phyloP scores from a whole-genome alignment of 441 rosid species.

The Pelargonium citronellum region DNA sequence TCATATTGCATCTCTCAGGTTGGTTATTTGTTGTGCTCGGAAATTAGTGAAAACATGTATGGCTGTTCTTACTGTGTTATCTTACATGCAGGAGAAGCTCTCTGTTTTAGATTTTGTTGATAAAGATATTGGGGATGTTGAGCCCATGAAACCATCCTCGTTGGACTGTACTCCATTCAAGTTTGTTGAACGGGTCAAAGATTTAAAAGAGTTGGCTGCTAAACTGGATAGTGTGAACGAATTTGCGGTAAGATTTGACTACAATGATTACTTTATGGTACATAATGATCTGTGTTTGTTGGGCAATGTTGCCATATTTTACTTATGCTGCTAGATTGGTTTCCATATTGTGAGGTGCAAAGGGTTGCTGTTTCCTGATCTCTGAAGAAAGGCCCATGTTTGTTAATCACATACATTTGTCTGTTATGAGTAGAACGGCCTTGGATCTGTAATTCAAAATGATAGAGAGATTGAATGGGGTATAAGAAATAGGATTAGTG shows the following conservation, averaged over 20 bases:
- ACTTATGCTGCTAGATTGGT: neutral
- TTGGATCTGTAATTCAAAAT: no score
- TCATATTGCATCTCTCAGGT: conserved; percentile 6
- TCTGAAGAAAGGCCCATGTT: neutral
- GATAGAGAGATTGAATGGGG: no score
- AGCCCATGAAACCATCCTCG: conserved; percentile 43
- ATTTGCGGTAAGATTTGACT: conserved; percentile 59
- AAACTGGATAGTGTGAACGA: conserved; percentile 54
- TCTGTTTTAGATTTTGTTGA: conserved; percentile 73
- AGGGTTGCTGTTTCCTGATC: neutral
- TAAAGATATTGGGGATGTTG: conserved; percentile 30
- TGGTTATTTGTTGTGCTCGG: conserved; percentile 15
- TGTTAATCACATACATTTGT: neutral
- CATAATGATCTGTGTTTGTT: neutral
- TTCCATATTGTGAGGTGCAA: neutral
- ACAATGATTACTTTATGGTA: neutral
- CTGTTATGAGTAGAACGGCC: neutral
- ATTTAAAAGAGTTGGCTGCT: conserved; percentile 63
- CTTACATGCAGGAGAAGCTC: conserved; percentile 50
- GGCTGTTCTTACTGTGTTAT: conserved; percentile 14
- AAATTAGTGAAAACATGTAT: neutral
- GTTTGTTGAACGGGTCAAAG: conserved; percentile 68
- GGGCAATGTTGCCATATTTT: neutral
- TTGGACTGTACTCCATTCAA: conserved; percentile 56
- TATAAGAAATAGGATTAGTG: no score